phyloP scores from a whole-genome alignment of 805 yeast genomes.

The Zygoascus flipseniorum region DNA sequence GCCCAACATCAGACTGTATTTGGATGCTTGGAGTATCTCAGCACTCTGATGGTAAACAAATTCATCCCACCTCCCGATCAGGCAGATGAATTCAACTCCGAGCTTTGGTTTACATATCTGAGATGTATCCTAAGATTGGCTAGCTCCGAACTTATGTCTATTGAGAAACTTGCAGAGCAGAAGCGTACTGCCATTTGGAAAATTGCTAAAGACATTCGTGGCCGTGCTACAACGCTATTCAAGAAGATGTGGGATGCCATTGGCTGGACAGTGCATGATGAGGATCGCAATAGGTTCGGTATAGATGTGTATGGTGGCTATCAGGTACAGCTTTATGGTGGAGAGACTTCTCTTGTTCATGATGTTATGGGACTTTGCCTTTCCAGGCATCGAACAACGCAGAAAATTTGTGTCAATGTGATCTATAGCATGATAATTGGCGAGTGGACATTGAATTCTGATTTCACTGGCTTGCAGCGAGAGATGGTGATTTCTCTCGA shows the following conservation, averaged over 20 bases:
- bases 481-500: conserved; percentile 58
- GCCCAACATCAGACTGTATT: conserved; percentile 24
- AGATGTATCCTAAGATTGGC: conserved; percentile 49
- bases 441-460: conserved; percentile 52
- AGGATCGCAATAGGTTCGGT: conserved; percentile 50
- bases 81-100: conserved; percentile 47
- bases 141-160: conserved; percentile 57
- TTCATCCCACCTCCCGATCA: conserved; percentile 45
- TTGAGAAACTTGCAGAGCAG: conserved; percentile 61
- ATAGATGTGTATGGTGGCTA: conserved; percentile 57
- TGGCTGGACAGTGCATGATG: conserved; percentile 53
- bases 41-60: conserved; percentile 40
- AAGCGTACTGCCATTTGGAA: conserved; percentile 63
- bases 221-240: conserved; percentile 46
- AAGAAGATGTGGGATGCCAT: conserved; percentile 64
- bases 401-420: conserved; percentile 52
- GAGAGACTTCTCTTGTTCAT: conserved; percentile 51
- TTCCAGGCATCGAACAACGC: conserved; percentile 56
- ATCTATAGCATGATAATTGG: conserved; percentile 66
- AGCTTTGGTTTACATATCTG: conserved; percentile 62
- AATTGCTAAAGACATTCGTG: conserved; percentile 56
- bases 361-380: conserved; percentile 60
- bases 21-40: conserved; percentile 29
- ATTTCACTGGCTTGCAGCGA: conserved; percentile 50
- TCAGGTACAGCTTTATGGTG: conserved; percentile 50